phyloP scores from a whole-genome alignment of 1,284 basidiomycete species.

The Ustilago bromivora region DNA sequence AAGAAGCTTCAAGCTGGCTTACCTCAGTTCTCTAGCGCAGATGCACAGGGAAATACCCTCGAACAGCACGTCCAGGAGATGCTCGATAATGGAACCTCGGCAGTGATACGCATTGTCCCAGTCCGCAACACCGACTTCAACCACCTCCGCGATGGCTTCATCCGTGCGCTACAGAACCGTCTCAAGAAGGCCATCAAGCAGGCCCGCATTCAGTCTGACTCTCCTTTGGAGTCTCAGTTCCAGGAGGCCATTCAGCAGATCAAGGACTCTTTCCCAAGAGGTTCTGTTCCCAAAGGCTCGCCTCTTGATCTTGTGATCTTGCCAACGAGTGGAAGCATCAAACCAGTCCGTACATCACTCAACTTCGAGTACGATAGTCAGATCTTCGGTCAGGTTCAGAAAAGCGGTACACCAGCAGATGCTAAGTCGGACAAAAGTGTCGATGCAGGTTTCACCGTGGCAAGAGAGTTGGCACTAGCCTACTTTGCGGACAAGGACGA shows the following conservation, averaged over 20 bases:
- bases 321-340: not conserved
- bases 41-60: constrained; percentile 3
- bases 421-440: constrained; percentile 3
- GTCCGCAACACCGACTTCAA: constrained; percentile 82
- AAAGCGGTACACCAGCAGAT: not conserved
- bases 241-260: constrained; percentile 69
- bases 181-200: constrained; percentile 72
- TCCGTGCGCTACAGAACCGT: constrained; percentile 78
- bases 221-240: constrained; percentile 57
- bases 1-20: constrained; percentile 6
- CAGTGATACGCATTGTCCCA: constrained; percentile 74
- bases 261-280: constrained; percentile 72
- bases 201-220: constrained; percentile 13
- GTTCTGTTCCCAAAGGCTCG: constrained; percentile 72
- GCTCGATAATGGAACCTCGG: constrained; percentile 50
- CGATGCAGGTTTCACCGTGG: constrained; percentile 44
- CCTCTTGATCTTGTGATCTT: constrained; percentile 70
- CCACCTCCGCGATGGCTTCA: constrained; percentile 86
- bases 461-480: constrained; percentile 59
- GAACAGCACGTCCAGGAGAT: constrained; percentile 40
- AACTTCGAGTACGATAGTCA: constrained; percentile 51
- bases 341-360: constrained; percentile 13
- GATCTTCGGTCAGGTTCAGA: constrained; percentile 46
- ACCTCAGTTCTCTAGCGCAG: not conserved
- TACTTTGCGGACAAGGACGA: constrained; percentile 64